Conservation (phyloP, 2,329 filamentous ascomycete species). For the Hypoxylon sp. region DNA sequence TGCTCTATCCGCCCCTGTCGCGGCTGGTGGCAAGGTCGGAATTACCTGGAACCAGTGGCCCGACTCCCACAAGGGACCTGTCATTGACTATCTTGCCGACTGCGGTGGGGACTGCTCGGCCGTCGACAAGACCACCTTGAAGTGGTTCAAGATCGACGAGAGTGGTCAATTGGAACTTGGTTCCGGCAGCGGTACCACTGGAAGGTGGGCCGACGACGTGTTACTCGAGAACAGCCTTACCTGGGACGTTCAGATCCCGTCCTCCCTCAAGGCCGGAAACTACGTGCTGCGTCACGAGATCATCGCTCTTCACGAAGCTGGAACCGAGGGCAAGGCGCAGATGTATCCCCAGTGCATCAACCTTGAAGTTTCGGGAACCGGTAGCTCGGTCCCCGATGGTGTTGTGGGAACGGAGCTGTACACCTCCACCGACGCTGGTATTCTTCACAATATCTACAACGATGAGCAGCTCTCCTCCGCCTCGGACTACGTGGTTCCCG, state of each 20-base stretch:
- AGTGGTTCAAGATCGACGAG: constrained; percentile 46
- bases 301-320: constrained; percentile 56
- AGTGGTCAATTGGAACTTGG: constrained; percentile 49
- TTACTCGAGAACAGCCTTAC: constrained; percentile 57
- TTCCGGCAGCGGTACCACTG: constrained; percentile 47
- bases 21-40: constrained; percentile 66
- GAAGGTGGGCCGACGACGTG: constrained; percentile 47
- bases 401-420: constrained; percentile 52
- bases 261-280: constrained; percentile 53
- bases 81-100: constrained; percentile 49
- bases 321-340: constrained; percentile 52
- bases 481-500: constrained; percentile 24
- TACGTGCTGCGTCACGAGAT: constrained; percentile 61
- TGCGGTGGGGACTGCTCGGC: constrained; percentile 45
- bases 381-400: constrained; percentile 55
- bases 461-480: constrained; percentile 24
- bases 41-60: constrained; percentile 74
- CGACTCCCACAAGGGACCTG: constrained; percentile 58
- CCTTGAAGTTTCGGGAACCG: constrained; percentile 61
- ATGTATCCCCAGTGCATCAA: constrained; percentile 64
- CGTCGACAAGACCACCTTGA: constrained; percentile 44
- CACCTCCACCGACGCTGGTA: constrained; percentile 34
- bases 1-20: constrained; percentile 49
- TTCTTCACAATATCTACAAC: constrained; percentile 40
- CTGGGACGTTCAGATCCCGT: constrained; percentile 56